These are phyloP conservation scores for Leptographium wingfieldii DNA, from an alignment of 2,329 filamentous ascomycete genomes.

Conservation along the genomic window DNA sequence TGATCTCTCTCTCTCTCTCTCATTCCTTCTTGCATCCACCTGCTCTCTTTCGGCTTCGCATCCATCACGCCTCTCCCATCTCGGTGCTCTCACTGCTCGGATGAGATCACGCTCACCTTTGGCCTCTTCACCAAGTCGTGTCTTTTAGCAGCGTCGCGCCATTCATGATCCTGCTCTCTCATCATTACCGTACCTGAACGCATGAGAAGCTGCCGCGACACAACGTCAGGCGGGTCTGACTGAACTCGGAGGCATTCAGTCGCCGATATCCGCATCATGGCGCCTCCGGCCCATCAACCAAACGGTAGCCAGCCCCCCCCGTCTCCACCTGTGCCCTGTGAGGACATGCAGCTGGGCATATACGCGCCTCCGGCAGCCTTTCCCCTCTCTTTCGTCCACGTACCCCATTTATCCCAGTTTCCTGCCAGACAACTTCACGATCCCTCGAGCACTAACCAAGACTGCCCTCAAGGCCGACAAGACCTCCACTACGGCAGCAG, in stretches of 20 bases:
- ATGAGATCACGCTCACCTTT: background rate
- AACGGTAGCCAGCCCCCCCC: background rate
- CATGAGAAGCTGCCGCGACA: background rate
- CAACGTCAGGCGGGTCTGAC: conserved; percentile 5
- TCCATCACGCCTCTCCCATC: background rate
- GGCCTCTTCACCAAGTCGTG: background rate
- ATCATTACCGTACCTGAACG: background rate
- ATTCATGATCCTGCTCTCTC: background rate
- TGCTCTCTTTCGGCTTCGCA: background rate
- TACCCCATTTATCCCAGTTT: background rate
- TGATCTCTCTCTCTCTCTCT: background rate
- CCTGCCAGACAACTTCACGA: background rate
- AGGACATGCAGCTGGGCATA: background rate
- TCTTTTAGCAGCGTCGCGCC: too few species aligned
- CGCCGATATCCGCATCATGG: conserved; percentile 17
- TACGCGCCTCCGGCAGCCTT: background rate
- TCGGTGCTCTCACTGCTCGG: background rate
- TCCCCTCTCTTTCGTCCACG: background rate
- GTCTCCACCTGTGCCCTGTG: background rate
- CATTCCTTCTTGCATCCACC: background rate
- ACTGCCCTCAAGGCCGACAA: conserved; percentile 15
- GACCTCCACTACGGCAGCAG: conserved; percentile 4
- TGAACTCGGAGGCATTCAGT: conserved; percentile 3
- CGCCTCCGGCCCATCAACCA: conserved; percentile 10
- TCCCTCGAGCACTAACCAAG: background rate